Evolutionary conservation across 495 filamentous ascomycete species (phyloP), one percentile per base, ranked within the genome.

Genomic region (Annulohypoxylon moriforme): DNA sequence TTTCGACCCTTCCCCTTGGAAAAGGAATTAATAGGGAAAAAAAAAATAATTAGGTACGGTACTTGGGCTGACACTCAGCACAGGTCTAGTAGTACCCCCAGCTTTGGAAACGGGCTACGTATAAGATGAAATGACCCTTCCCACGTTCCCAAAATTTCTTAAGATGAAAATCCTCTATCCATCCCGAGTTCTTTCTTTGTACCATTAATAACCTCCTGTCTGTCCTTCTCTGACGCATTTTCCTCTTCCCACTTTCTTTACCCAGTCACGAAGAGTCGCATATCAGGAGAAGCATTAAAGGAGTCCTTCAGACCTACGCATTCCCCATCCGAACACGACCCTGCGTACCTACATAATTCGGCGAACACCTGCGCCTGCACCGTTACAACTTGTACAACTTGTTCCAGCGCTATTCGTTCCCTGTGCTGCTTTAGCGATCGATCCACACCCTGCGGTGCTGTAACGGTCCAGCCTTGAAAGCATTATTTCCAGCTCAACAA

Each of bases 351-450:
- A 69, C 61, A 73, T 69, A 73, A 72, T 53, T 57, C 67, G 63
- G 72, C 68, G 72, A 74, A 70, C 72, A 71, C 60, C 68, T 78
- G 38, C 75, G 60, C 52, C 63, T 74, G 68, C 69, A 68, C 75
- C 67, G 71, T 75, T 77, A 60, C 73, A 53, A 71, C 68, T 67
- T 76, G 73, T 76, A 58, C 76, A 59, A 78, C 76, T 71, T 77
- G 73, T 76, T 72, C 75, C 73, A 76, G 71, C 65, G 58, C 60
- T 73, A 72, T 72, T 72, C 69, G 69, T 72, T 58, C 47, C 47
- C 60, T 75, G 59, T 67, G 61, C 65, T 69, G 33, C 65, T 69
- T 77, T 71, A 69, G 70, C 71, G 68, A 77, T 64, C 68, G 69
- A 68, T 68, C 70, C 31, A 70, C 73, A 49, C 65, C 64, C 65